Percentiles rank a stretch among this genome's conserved stretches.
Evolutionary conservation across 495 filamentous ascomycete genomes (phyloP).

Genomic region (Penicillium macrosclerotiorum): DNA sequence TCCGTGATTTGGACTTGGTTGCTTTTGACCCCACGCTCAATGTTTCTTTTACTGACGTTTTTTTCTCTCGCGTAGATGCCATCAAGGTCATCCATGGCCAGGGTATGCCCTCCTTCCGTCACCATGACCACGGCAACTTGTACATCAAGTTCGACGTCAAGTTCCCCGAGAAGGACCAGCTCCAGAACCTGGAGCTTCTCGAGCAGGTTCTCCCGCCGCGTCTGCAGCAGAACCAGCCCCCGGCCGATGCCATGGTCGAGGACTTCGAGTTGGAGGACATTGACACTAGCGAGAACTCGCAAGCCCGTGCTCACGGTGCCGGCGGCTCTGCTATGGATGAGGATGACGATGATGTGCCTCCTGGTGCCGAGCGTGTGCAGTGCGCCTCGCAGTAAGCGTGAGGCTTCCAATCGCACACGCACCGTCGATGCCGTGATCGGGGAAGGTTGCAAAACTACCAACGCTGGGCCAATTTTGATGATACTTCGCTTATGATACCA

Average conservation of each 20-base stretch:
- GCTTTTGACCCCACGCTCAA: too few species aligned
- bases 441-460: slow-evolving; percentile 6
- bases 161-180: slow-evolving; percentile 69
- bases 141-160: slow-evolving; percentile 98
- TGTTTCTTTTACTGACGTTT: slow-evolving; percentile 15
- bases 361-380: slow-evolving; percentile 88
- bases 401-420: too few species aligned
- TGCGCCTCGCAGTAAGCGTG: slow-evolving; percentile 88
- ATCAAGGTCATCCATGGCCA: slow-evolving; percentile 96
- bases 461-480: slow-evolving; percentile 25
- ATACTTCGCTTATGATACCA: slow-evolving; percentile 47
- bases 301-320: slow-evolving; percentile 70
- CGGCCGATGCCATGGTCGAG: slow-evolving; percentile 82
- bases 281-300: slow-evolving; percentile 62
- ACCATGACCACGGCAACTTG: slow-evolving; percentile 94
- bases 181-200: slow-evolving; percentile 58
- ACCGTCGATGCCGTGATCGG: slow-evolving; percentile 4
- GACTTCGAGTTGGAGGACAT: slow-evolving; percentile 81
- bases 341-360: slow-evolving; percentile 74
- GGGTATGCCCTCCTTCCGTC: slow-evolving; percentile 95
- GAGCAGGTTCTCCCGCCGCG: slow-evolving; percentile 80
- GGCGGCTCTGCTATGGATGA: slow-evolving; percentile 69
- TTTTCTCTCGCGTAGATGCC: slow-evolving; percentile 52
- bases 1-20: not conserved
- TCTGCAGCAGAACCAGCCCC: slow-evolving; percentile 56